Conservation (phyloP, 2,329 filamentous ascomycete species). For the Phyllosticta citrichinensis region DNA sequence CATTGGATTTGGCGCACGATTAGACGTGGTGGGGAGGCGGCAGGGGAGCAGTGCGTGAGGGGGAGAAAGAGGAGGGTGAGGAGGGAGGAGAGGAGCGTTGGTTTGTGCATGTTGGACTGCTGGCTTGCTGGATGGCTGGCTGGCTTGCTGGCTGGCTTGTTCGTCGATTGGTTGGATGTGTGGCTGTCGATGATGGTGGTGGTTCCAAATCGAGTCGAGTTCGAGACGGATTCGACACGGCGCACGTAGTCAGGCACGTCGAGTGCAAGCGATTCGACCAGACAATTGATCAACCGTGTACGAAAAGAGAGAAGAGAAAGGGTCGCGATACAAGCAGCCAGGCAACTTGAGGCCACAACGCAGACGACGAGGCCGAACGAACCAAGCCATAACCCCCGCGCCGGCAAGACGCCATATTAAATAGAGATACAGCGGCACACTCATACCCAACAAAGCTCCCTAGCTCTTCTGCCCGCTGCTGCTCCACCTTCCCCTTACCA, state of each 20-base stretch:
- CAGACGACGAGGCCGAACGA: too few species aligned
- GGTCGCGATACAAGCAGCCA: too few species aligned
- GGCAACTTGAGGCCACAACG: too few species aligned
- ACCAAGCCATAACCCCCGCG: too few species aligned
- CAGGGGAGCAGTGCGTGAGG: neutral
- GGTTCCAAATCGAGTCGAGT: neutral
- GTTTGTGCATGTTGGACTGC: neutral
- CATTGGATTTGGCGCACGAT: slow-evolving; percentile 1
- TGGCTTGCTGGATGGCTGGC: neutral
- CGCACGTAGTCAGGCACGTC: too few species aligned
- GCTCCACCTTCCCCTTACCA: neutral
- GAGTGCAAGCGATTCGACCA: too few species aligned
- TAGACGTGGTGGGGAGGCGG: neutral
- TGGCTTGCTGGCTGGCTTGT: neutral
- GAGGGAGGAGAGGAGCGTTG: neutral
- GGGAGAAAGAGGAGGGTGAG: neutral
- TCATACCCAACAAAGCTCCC: neutral
- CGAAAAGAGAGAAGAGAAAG: too few species aligned
- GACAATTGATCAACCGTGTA: too few species aligned
- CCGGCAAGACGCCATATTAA: too few species aligned
- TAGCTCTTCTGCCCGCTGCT: neutral
- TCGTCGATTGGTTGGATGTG: neutral
- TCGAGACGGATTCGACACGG: neutral
- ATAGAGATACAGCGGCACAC: too few species aligned
- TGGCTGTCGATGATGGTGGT: neutral